Evolutionary conservation across 129 eudicot genomes (phyloP), one percentile per base, ranked within the genome.

Genomic region (Flaveria brownii): DNA sequence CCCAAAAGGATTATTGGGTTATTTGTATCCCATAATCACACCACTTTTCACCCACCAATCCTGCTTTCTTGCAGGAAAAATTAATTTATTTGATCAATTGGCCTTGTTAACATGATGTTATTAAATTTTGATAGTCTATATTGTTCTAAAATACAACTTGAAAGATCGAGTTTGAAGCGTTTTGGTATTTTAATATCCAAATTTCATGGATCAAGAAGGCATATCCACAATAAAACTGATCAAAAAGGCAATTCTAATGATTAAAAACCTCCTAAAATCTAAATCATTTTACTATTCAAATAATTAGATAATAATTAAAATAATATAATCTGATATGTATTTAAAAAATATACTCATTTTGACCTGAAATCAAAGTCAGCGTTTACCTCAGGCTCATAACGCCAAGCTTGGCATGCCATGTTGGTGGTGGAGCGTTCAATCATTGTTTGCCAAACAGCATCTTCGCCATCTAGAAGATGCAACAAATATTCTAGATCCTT

Each of bases 341-440:
- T 4, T 17, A 16, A 30, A 11, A 61, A 61, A 4, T n/a, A 36
- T 66, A n/a, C 26, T 66, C 28, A 9, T 36, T 36, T 39, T 39
- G 51, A 66, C 51, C 49, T 36, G 6, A 6, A 66, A 66, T 1
- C 7, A 66, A 36, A 17, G 50, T 66, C 68, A 82, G 51, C 30
- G 30, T 28, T 68, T 85, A 93, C 98, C 97, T 88, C 96, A 1
- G 98, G 93, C 78, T 93, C 98, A 75, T 88, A 92, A 81, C 92
- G 97, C 98, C 98, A 93, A 46, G 98, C 98, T 84, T 93, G 97
- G 80, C 93, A 93, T 60, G 91, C 75, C 89, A 93, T 76, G 83
- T 86, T 93, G 39, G 97, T 62, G 59, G 96, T 88, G 81, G 91
- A 86, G n/a, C 91, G 93, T 54, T 93, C 91, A 86, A 93, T 93